Conservation (phyloP, 176 grass and related monocot species). For the Oryza punctata region DNA sequence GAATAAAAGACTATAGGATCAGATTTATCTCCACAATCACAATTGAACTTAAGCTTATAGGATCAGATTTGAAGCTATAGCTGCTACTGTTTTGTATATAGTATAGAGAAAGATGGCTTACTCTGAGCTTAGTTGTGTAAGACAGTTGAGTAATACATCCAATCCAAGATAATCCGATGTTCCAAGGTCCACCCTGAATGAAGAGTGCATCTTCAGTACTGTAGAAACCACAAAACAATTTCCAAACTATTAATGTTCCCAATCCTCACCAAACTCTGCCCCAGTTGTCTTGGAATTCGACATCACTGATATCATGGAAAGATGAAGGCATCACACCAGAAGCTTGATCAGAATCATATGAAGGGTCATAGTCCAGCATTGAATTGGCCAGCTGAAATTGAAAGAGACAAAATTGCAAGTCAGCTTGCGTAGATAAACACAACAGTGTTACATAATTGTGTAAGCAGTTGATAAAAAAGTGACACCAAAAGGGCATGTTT, state of each 20-base stretch:
- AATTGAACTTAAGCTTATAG: background rate
- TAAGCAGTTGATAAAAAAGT: background rate
- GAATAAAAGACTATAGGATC: background rate
- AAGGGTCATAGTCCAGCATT: conserved; percentile 75
- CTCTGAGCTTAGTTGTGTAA: conserved; percentile 82
- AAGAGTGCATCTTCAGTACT: conserved; percentile 5
- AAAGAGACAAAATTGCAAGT: conserved; percentile 7
- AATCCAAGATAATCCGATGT: conserved; percentile 83
- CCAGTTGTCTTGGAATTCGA: conserved; percentile 94
- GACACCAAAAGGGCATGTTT: too few species aligned
- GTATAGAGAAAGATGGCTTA: conserved; percentile 44
- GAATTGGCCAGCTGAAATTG: conserved; percentile 58
- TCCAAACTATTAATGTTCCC: background rate
- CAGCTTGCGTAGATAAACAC: background rate
- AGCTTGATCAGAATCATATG: conserved; percentile 82
- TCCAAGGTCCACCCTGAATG: conserved; percentile 83
- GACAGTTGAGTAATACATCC: conserved; percentile 91
- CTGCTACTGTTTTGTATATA: background rate
- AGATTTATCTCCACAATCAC: background rate
- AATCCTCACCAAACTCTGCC: conserved; percentile 74
- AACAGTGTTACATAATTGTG: background rate
- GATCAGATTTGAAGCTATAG: background rate
- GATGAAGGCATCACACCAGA: conserved; percentile 79
- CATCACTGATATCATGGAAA: conserved; percentile 85
- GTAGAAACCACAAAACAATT: background rate